Base-by-base conservation (phyloP, 2,329 filamentous ascomycete genomes). In the Microthyrium microscopicum region DNA sequence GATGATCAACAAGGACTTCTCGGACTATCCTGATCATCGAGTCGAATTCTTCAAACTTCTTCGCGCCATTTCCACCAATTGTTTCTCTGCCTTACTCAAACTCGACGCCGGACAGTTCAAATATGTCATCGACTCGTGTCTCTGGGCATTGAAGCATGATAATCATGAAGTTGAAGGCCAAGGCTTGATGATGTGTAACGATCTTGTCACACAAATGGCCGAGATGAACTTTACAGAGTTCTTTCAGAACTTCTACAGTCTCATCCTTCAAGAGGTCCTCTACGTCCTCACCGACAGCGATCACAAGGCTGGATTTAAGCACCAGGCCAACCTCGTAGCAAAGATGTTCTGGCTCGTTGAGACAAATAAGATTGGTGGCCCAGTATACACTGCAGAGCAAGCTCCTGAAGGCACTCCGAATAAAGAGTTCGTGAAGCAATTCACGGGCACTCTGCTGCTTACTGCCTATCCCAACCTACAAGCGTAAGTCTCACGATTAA, bases 1-100 rank as follows among this genome's bases (percentile, higher is more conserved):
- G 49, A 98, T 98, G 89, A 98, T 98, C 62, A 98, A 95, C 71
- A 98, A 98, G 62, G 89, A 98, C 57, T 98, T 98, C 58, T 94
- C 91, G 29, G 89, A 98, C 53, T 98, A 92, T 55, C 89, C 89
- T 0, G 89, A 98, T 55, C 89, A 98, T 53, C 79, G 91, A 37
- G 89, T 98, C n/a, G 87, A 95, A 56, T 98, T 98, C 58, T 98
- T 98, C 70, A 94, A 93, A 57, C 71, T 98, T 17, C 68, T 98
- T 24, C 73, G 91, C 44, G 82, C 87, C 11, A 95, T 98, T 60
- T 98, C 98, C 56, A 62, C 95, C 30, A 83, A 92, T 55, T 98
- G 89, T 58, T 98, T 98, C 74, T 83, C 83, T 30, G 78, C 89
- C 1, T 69, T 98, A 16, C 68, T 98, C 43, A 91, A 92, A 57